These are phyloP conservation scores for Hemisphaericaspora xylanilytica DNA, from an alignment of 1,139 yeast species.

Conservation along the genomic window DNA sequence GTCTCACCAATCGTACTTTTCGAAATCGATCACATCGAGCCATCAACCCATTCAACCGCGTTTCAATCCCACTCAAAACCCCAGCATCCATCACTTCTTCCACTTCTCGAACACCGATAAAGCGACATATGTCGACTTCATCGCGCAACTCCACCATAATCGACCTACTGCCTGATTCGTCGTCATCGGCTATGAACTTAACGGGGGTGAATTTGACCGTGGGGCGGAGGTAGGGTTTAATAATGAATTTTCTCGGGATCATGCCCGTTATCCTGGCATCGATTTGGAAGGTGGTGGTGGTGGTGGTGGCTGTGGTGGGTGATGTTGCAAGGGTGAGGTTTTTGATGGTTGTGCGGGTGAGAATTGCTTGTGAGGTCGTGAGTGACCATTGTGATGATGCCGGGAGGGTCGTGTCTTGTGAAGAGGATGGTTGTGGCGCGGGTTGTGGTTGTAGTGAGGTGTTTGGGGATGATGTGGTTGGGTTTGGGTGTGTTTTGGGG, in stretches of 20 bases:
- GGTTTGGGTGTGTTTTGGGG: neutral
- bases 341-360: neutral
- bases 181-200: conserved; percentile 21
- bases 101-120: conserved; percentile 27
- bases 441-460: neutral
- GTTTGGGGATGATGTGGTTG: neutral
- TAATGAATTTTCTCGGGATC: conserved; percentile 22
- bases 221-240: conserved; percentile 32
- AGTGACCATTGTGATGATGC: conserved; percentile 1
- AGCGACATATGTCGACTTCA: conserved; percentile 26
- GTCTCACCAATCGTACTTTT: neutral
- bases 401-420: neutral
- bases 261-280: conserved; percentile 19
- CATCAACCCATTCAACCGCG: conserved; percentile 8
- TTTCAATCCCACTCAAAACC: conserved; percentile 5
- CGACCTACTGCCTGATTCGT: conserved; percentile 3
- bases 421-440: neutral
- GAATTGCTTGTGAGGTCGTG: neutral
- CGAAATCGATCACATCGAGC: conserved; percentile 1
- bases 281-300: conserved; percentile 17
- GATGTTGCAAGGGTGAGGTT: neutral
- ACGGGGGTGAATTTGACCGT: conserved; percentile 27
- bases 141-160: conserved; percentile 26
- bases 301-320: neutral
- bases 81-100: conserved; percentile 23